Conservation (phyloP, 1,284 basidiomycete genomes). For the Albatrellus sp. region DNA sequence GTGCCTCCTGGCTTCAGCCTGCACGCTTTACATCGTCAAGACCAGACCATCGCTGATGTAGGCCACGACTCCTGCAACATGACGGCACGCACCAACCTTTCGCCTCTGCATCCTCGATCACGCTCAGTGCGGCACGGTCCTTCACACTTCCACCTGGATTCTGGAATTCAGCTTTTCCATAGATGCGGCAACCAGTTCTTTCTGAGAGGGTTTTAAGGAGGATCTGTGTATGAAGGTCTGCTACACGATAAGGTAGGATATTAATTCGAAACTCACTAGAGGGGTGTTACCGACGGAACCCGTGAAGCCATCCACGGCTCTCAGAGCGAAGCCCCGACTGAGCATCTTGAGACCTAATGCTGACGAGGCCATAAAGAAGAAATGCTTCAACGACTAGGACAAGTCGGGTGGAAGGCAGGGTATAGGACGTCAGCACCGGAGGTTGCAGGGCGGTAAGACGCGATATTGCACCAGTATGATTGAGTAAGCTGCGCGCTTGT, state of each 20-base stretch:
- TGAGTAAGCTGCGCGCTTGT: too few relatives aligned
- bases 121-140: slow-evolving; percentile 89
- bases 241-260: too few relatives aligned
- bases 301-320: slow-evolving; percentile 69
- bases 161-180: slow-evolving; percentile 96
- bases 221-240: slow-evolving; percentile 39
- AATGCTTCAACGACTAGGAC: not conserved
- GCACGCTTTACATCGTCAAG: not conserved
- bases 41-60: not conserved
- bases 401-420: too few relatives aligned
- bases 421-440: too few relatives aligned
- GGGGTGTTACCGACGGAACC: slow-evolving; percentile 94
- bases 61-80: not conserved
- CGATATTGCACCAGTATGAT: too few relatives aligned
- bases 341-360: not conserved
- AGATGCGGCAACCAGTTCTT: slow-evolving; percentile 79
- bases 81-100: slow-evolving; percentile 50
- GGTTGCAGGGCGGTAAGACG: too few relatives aligned
- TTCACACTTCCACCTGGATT: slow-evolving; percentile 99
- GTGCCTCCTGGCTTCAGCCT: slow-evolving; percentile 89
- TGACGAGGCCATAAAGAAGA: not conserved
- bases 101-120: slow-evolving; percentile 84
- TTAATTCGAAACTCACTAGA: slow-evolving; percentile 40
- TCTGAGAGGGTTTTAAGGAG: slow-evolving; percentile 78
- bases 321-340: slow-evolving; percentile 37